Evolutionary conservation across 176 grass and related monocot species (phyloP), one percentile per base, ranked within the genome.

Genomic region (Thalia dealbata): DNA sequence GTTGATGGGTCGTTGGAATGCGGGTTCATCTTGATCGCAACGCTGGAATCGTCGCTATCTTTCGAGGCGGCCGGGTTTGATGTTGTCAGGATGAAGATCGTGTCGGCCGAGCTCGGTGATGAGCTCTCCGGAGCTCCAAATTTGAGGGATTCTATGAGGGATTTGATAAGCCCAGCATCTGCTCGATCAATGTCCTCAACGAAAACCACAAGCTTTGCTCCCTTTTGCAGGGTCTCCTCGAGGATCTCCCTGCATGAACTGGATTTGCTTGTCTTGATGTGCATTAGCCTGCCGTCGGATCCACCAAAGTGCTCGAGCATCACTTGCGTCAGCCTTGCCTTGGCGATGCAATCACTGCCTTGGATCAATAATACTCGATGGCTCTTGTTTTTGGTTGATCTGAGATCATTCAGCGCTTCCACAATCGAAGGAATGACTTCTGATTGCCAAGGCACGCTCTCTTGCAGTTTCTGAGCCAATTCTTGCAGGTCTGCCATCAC

Each of bases 391-490:
- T 81, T 30, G 15, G 30, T 19, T 54, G 66, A 25, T 45, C 14
- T 42, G 12, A 26, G 10, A 78, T 69, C 64, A 52, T 51, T 51
- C 6, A 86, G 60, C 26, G 84, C 86, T 71, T 92, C 73, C 5
- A 75, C 84, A 15, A 96, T 87, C 24, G 67, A 75, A 6, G 77
- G 38, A 18, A 89, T 81, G 52, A 76, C 21, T 72, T 55, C 14
- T 6, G 71, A 74, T 69, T 91, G 88, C 88, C 92, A 91, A 65
- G 86, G 84, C 42, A 96, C 69, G 77, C 87, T 87, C 81, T 77
- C 81, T 54, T 76, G 72, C 77, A 91, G 64, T 56, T 80, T 71
- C 75, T 69, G 75, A 71, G 80, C 79, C 64, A 96, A 81, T 43
- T 89, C 86, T 42, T 32, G 81, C 29, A 58, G 80, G 29, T 76